Evolutionary conservation across 2,329 filamentous ascomycete species (phyloP).

Genomic region (Claviceps cyperi): DNA sequence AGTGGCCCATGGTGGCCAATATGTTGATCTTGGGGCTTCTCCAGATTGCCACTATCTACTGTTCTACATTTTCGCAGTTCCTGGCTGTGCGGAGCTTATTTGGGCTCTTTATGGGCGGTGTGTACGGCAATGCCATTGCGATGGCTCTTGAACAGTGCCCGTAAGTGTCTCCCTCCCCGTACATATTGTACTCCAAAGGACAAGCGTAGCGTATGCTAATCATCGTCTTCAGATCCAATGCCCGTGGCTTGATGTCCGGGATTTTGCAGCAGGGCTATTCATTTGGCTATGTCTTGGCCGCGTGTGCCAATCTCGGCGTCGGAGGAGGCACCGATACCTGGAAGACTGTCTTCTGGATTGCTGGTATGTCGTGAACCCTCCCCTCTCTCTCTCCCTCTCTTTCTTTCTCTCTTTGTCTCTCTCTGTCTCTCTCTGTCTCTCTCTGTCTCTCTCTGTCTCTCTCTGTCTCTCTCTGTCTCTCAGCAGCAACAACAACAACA

Average conservation of each 20-base stretch:
- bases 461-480: not conserved
- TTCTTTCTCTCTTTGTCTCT: not conserved
- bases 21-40: constrained; percentile 56
- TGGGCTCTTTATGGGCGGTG: constrained; percentile 67
- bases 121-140: constrained; percentile 65
- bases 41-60: constrained; percentile 66
- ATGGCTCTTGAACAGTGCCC: constrained; percentile 65
- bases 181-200: too few species aligned
- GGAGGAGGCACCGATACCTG: constrained; percentile 48
- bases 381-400: not conserved
- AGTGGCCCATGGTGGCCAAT: constrained; percentile 73
- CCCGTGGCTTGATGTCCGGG: constrained; percentile 67
- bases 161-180: constrained; percentile 22
- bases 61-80: constrained; percentile 56
- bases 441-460: not conserved
- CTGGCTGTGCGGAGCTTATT: constrained; percentile 61
- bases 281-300: constrained; percentile 66
- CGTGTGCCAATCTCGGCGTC: constrained; percentile 60
- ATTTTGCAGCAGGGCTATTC: constrained; percentile 74
- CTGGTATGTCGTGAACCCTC: constrained; percentile 19
- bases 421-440: not conserved
- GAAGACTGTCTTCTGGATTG: constrained; percentile 68
- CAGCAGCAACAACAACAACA: too few species aligned
- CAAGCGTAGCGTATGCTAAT: too few species aligned
- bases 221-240: constrained; percentile 31